phyloP scores from a whole-genome alignment of 805 yeast genomes.

The Metahyphopichia silvanorum region DNA sequence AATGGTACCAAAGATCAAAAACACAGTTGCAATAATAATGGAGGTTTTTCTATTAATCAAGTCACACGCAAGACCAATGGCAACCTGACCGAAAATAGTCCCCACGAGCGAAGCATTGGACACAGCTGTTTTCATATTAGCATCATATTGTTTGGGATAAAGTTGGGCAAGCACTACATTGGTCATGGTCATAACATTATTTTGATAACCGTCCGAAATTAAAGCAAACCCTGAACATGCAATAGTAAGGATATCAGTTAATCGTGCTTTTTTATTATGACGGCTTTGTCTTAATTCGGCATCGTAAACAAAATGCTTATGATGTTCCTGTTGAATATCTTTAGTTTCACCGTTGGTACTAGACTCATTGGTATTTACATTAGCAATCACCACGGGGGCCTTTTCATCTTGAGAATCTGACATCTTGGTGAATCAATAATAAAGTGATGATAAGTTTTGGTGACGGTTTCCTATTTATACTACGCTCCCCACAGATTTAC shows the following conservation, averaged over 20 bases:
- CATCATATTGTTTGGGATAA: slow-evolving; percentile 43
- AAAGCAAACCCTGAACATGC: slow-evolving; percentile 72
- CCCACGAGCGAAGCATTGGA: slow-evolving; percentile 70
- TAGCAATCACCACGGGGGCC: neutral
- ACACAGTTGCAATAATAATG: slow-evolving; percentile 58
- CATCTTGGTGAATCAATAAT: neutral
- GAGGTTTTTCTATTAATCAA: slow-evolving; percentile 69
- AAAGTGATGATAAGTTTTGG: too few species aligned
- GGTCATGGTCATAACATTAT: slow-evolving; percentile 68
- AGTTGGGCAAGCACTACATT: slow-evolving; percentile 52
- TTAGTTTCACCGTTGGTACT: neutral
- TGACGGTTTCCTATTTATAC: too few species aligned
- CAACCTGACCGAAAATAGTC: slow-evolving; percentile 68
- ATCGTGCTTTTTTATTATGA: slow-evolving; percentile 19
- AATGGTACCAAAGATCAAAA: slow-evolving; percentile 61
- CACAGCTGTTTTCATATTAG: slow-evolving; percentile 56
- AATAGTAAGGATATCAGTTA: slow-evolving; percentile 41
- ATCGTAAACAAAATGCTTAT: slow-evolving; percentile 25
- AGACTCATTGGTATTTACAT: neutral
- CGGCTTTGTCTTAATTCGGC: slow-evolving; percentile 27
- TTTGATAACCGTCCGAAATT: slow-evolving; percentile 76
- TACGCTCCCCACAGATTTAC: too few species aligned
- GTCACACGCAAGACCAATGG: slow-evolving; percentile 61
- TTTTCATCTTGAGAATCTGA: neutral
- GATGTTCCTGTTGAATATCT: neutral